Evolutionary conservation across 2,329 filamentous ascomycete species (phyloP), one percentile per base, ranked within the genome.

Genomic region (Exophiala phaeomuriformis): DNA sequence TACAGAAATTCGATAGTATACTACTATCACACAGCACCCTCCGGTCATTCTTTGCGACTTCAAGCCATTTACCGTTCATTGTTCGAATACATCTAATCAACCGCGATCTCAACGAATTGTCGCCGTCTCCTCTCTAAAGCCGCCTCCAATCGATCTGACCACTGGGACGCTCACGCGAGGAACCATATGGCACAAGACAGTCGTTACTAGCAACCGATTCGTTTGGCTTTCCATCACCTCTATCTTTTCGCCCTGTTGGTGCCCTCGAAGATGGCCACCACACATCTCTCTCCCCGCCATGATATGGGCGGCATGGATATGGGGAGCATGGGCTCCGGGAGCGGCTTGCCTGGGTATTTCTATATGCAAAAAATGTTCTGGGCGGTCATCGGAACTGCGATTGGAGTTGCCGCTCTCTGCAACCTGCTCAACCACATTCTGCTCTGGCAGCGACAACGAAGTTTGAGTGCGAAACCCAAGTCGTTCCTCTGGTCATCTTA

Each of bases 281-380:
- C 57, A 55, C 39, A 28, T 41, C 42, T 49, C 40, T 31, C 36
- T 12, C 29, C 29, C 40, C 57, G 52, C 12, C 28, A 45, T 45
- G 42, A 41, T 31, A 33, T 40, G 4, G 29, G 29, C 33, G 49
- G 19, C 51, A 62, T 47, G 49, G 39, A 43, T 31, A 53, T 53
- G 52, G 41, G 47, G 9, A 44, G 42, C 19, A 57, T 57, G 56
- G 52, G 53, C 60, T 6, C 28, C 5, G 29, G 42, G 4, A 45
- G 42, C 51, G 72, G 71, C 44, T 64, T 75, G 31, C 75, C 76
- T 5, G 67, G 67, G 35, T 69, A 75, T 35, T 71, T 71, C 51
- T 67, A 72, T 30, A 68, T 79, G 49, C 77, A 78, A 58, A 70
- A 73, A 46, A 74, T 75, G 61, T 80, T 80, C 64, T 80, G 77